Base-by-base conservation (phyloP, 169 alveolate genomes). In the Plasmodium fragile region DNA sequence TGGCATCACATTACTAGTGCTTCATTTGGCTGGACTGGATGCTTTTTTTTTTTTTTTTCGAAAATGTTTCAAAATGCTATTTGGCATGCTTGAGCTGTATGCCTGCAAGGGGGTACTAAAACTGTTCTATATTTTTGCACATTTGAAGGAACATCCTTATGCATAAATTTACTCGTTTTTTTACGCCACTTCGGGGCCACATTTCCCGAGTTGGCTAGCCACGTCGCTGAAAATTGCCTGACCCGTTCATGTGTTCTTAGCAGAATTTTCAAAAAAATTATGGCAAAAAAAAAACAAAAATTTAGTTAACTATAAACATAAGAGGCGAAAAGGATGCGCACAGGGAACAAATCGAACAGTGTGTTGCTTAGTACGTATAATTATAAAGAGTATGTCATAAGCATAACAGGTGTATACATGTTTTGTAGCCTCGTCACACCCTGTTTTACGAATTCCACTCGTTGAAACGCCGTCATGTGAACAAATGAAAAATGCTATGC, bases 401-500 rank as follows among this genome's bases (percentile, higher is more conserved):
- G 25, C 41, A 13, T n/a, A 16, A 22, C 75, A 25, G 11, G 36
- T n/a, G 3, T 3, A 55, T 65, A 25, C 36, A 25, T 65, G 41
- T 28, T 65, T 65, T 28, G 13, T 28, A 18, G 75, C 36, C 75
- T 65, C 75, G 18, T 65, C n/a, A 13, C 34, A 41, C 22, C 70
- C 84, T 45, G 34, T 45, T 79, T 45, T 25, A 13, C 53, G 5
- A 6, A 41, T 18, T 25, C 6, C 73, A 1, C 30, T 22, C 39
- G 55, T 69, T 18, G 53, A 82, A 39, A 39, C 53, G 32, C 32
- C 13, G 73, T 69, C 45, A 13, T 30, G 39, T 79, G 84, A 18
- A 41, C 39, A 34, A 43, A 45, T 32, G 80, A 52, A 85, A 85
- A 85, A 85, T 85, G 93, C 65, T 85, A 41, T 85, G 73, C 41